phyloP scores from a whole-genome alignment of 75 land plant species.

The Ceratopteris richardii region DNA sequence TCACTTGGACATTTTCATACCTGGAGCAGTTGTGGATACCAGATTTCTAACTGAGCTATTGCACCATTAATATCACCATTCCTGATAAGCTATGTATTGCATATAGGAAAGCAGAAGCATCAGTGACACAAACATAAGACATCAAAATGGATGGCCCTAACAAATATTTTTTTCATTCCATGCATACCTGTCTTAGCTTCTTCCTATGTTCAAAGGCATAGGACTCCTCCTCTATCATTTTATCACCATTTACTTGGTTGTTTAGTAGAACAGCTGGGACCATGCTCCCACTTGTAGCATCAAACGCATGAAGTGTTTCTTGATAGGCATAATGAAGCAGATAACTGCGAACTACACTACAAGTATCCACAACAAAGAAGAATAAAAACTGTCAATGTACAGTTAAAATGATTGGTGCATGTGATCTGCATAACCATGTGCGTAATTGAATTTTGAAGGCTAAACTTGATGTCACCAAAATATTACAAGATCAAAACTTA shows the following conservation, averaged over 20 bases:
- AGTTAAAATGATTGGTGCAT: too few relatives aligned
- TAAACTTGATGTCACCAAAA: too few relatives aligned
- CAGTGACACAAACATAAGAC: too few relatives aligned
- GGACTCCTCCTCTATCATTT: slow-evolving; percentile 20
- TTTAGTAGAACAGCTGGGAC: slow-evolving; percentile 32
- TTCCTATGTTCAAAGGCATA: slow-evolving; percentile 74
- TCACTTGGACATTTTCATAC: too few relatives aligned
- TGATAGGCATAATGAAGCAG: slow-evolving; percentile 92
- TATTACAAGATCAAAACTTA: too few relatives aligned
- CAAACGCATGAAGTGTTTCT: slow-evolving; percentile 79
- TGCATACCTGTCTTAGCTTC: slow-evolving; percentile 67
- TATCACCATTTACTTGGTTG: slow-evolving; percentile 41
- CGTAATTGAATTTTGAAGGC: too few relatives aligned
- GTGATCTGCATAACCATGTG: too few relatives aligned
- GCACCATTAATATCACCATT: slow-evolving; percentile 73
- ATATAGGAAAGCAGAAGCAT: too few relatives aligned
- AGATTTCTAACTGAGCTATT: slow-evolving; percentile 51
- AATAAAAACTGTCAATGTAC: background rate
- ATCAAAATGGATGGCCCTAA: too few relatives aligned
- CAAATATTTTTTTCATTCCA: too few relatives aligned
- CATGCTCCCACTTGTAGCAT: slow-evolving; percentile 55
- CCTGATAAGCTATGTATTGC: slow-evolving; percentile 71
- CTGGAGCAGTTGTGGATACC: slow-evolving; percentile 84
- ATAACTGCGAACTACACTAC: slow-evolving; percentile 79
- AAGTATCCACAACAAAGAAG: background rate